Conservation (phyloP, 441 rosid species). For the Erodium texanum region DNA sequence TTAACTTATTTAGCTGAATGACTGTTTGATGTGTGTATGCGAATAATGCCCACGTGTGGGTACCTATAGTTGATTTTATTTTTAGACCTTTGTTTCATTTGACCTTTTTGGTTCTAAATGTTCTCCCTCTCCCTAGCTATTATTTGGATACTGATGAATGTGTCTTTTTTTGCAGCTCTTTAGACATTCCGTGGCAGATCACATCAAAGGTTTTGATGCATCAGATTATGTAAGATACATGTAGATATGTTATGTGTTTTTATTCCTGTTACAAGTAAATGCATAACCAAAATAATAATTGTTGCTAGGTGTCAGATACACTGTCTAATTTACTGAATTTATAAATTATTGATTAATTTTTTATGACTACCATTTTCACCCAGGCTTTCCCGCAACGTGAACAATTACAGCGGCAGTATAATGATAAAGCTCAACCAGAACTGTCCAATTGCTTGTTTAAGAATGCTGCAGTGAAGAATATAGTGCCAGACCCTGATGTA, state of each 20-base stretch:
- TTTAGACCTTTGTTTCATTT: neutral
- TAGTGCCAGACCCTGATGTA: slow-evolving; percentile 74
- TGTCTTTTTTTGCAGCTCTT: slow-evolving; percentile 54
- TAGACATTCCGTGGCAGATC: slow-evolving; percentile 61
- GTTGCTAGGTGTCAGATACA: neutral
- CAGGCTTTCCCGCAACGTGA: slow-evolving; percentile 64
- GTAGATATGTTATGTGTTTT: slow-evolving; percentile 3
- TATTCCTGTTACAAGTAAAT: neutral
- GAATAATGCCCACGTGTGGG: neutral
- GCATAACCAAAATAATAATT: neutral
- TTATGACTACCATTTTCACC: slow-evolving; percentile 16
- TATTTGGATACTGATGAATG: slow-evolving; percentile 14
- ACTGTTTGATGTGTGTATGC: neutral
- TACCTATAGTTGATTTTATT: slow-evolving; percentile 1
- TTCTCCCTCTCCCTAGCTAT: slow-evolving; percentile 5
- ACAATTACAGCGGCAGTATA: slow-evolving; percentile 64
- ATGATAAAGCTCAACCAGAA: slow-evolving; percentile 41
- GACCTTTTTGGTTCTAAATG: slow-evolving; percentile 6
- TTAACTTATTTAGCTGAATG: neutral
- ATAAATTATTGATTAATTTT: neutral
- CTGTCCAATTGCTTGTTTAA: slow-evolving; percentile 33
- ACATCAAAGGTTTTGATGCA: slow-evolving; percentile 62
- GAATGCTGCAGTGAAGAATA: slow-evolving; percentile 41
- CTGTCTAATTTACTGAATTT: neutral
- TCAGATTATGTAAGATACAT: slow-evolving; percentile 55